phyloP scores from a whole-genome alignment of 2,329 filamentous ascomycete genomes.

The Biscogniauxia sp. region DNA sequence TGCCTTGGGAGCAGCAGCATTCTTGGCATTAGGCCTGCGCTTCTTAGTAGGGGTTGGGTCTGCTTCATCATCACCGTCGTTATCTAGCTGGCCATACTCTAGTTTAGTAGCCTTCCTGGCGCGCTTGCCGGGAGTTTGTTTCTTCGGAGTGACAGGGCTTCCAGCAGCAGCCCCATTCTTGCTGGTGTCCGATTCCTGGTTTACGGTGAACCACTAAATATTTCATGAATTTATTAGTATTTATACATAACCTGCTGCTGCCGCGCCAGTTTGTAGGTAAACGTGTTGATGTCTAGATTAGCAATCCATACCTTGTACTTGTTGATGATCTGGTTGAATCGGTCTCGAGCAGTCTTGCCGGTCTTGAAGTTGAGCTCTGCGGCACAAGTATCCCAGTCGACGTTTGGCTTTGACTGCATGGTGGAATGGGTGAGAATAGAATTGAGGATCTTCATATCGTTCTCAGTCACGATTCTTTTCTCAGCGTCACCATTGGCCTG shows the following conservation, averaged over 20 bases:
- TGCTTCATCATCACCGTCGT: too few relatives aligned
- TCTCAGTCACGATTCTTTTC: neutral
- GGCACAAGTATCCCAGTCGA: neutral
- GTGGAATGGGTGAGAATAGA: neutral
- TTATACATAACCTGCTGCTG: too few relatives aligned
- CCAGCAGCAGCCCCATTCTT: neutral
- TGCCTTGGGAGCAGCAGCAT: too few relatives aligned
- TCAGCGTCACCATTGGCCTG: neutral
- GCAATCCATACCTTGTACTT: neutral
- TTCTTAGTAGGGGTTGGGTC: neutral
- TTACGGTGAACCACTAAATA: neutral
- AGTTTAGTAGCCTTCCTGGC: neutral
- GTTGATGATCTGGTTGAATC: neutral
- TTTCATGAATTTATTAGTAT: neutral
- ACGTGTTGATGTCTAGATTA: neutral
- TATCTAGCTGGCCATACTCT: too few relatives aligned
- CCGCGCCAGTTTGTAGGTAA: too few relatives aligned
- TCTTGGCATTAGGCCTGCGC: neutral
- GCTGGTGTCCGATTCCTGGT: too few relatives aligned
- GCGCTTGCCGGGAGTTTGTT: neutral
- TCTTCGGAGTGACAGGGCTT: neutral
- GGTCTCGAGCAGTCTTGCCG: neutral
- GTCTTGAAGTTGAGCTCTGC: neutral
- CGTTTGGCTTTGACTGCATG: neutral
- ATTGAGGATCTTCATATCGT: neutral